phyloP scores from a whole-genome alignment of 805 yeast species.

The Wickerhamomyces strasburgensis region DNA sequence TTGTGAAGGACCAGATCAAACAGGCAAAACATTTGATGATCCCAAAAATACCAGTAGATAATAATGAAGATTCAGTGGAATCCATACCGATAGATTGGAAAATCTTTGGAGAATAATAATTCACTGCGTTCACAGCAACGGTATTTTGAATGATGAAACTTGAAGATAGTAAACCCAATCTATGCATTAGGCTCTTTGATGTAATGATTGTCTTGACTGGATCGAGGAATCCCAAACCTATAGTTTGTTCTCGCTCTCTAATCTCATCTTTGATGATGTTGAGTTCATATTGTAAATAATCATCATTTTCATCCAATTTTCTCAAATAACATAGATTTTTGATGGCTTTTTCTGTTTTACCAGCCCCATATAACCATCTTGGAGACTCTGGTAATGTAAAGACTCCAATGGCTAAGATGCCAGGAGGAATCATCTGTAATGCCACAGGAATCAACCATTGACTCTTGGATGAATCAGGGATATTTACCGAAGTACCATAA shows the following conservation, averaged over 20 bases:
- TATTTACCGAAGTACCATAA: conserved; percentile 14
- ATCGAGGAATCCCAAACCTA: conserved; percentile 35
- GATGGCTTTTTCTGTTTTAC: conserved; percentile 31
- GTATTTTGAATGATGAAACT: conserved; percentile 41
- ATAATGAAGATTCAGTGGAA: conserved; percentile 40
- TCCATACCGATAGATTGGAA: conserved; percentile 45
- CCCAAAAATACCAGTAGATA: conserved; percentile 52
- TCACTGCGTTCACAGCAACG: conserved; percentile 45
- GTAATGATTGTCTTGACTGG: conserved; percentile 34
- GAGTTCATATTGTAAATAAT: conserved; percentile 38
- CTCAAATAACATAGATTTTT: conserved; percentile 34
- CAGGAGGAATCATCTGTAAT: conserved; percentile 41
- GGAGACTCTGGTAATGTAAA: conserved; percentile 42
- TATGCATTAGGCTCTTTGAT: conserved; percentile 27
- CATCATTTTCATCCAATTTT: conserved; percentile 32
- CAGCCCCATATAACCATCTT: conserved; percentile 35
- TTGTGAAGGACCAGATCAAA: conserved; percentile 38
- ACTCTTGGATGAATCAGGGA: conserved; percentile 28
- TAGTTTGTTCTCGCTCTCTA: conserved; percentile 19
- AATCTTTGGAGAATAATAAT: conserved; percentile 49
- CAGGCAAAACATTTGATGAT: conserved; percentile 42
- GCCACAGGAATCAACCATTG: conserved; percentile 48
- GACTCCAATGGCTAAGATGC: conserved; percentile 34
- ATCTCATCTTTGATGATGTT: conserved; percentile 26
- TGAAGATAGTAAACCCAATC: conserved; percentile 35